Base-by-base conservation (phyloP, 345 rosid species). In the Durio zibethinus region DNA sequence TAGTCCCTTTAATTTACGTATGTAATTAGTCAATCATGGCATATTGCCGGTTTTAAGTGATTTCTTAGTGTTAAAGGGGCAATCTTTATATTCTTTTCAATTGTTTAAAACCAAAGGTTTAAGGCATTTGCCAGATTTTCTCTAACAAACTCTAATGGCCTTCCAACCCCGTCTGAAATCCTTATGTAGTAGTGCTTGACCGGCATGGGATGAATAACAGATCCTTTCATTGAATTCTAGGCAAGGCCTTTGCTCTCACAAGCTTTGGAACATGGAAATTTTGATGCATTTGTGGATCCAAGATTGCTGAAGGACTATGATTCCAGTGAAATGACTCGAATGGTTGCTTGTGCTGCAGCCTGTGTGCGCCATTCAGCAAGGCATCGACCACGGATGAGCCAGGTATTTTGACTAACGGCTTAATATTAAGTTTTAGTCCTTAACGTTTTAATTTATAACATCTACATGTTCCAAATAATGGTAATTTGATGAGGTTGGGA, bases 281-380 rank as follows among this genome's bases (percentile, higher is more conserved):
- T 85, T 10, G 87, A 81, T 11, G 77, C 84, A 80, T 78, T 94
- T 57, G 88, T 81, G 75, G 98, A 93, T 76, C 85, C 86, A 29
- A 85, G 83, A 68, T 78, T 94, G 85, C 78, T 86, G 74, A 60
- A 86, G 16, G 80, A 83, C 43, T 94, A 83, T 6, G 84, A 82
- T 66, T 45, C 72, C 18, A 56, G 47, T 48, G 98, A 93, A 80
- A 86, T 94, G 94, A 65, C 83, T 20, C 87, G 88, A 76, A 82
- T 93, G 90, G 84, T 87, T 75, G 91, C 95, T 73, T 93, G 94
- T 77, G 94, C 98, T 79, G 97, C 95, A 62, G 91, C 92, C 75
- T 86, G 94, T 29, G 88, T 93, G 27, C 95, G 89, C 10, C 93
- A 93, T 78, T 94, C 95, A 36, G 92, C 97, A 9, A 85, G 86